Percentiles rank a stretch among this genome's conserved stretches.
phyloP scores from a whole-genome alignment of 148 eudicot genomes.

The Linanthus parryae region DNA sequence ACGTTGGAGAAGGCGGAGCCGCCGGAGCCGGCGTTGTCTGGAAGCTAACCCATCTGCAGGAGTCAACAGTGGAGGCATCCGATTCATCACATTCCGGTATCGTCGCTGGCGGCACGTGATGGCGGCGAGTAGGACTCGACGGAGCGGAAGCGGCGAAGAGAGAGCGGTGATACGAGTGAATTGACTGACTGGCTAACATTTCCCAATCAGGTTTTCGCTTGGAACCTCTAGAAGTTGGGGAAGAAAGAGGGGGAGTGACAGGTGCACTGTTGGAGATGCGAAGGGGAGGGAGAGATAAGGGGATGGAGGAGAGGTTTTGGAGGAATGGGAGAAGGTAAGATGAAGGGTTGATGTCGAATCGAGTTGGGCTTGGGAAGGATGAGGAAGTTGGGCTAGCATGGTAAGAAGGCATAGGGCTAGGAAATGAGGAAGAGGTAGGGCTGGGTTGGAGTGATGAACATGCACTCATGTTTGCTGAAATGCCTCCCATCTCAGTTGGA shows the following conservation, averaged over 20 bases:
- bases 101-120: conserved; percentile 50
- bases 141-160: conserved; percentile 79
- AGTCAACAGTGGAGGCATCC: conserved; percentile 72
- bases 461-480: conserved; percentile 46
- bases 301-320: conserved; percentile 54
- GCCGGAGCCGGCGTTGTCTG: conserved; percentile 42
- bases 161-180: conserved; percentile 35
- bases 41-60: conserved; percentile 74
- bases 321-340: conserved; percentile 77
- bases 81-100: conserved; percentile 97
- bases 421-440: conserved; percentile 77
- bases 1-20: conserved; percentile 80
- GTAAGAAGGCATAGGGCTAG: conserved; percentile 93
- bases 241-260: conserved; percentile 87
- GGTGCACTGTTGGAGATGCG: conserved; percentile 96
- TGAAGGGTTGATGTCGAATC: conserved; percentile 55
- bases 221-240: conserved; percentile 73
- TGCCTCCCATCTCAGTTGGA: conserved; percentile 39
- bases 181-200: conserved; percentile 32
- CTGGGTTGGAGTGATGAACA: conserved; percentile 81
- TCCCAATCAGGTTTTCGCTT: conserved; percentile 69
- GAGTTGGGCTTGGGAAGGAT: conserved; percentile 82
- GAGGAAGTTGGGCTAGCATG: conserved; percentile 89
- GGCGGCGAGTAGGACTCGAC: conserved; percentile 68
- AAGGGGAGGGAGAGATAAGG: conserved; percentile 63